Conservation (phyloP, 441 rosid genomes). For the Aquilaria agallochum region DNA sequence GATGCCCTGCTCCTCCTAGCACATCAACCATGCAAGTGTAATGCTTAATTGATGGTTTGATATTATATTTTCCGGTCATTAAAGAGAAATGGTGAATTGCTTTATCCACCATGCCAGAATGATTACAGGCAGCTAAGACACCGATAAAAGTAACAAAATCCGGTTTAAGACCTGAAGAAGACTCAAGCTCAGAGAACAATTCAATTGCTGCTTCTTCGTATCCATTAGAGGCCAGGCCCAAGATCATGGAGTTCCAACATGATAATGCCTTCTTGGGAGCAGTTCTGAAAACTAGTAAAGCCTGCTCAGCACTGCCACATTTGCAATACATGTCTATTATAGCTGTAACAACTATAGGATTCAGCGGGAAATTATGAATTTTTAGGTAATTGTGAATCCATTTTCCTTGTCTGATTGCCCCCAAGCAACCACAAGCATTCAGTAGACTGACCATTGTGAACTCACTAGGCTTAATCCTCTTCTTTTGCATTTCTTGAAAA, state of each 20-base stretch:
- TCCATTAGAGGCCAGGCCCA: conserved; percentile 54
- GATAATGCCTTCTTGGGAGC: conserved; percentile 40
- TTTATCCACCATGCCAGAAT: conserved; percentile 35
- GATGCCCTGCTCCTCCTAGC: conserved; percentile 43
- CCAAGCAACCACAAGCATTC: conserved; percentile 62
- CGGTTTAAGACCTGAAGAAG: conserved; percentile 39
- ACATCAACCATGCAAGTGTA: conserved; percentile 54
- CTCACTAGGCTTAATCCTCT: conserved; percentile 44
- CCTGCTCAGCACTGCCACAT: conserved; percentile 54
- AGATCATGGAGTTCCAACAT: conserved; percentile 70
- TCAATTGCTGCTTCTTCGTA: conserved; percentile 38
- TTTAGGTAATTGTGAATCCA: conserved; percentile 64
- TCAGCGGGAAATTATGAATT: conserved; percentile 41
- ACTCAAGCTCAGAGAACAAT: conserved; percentile 48
- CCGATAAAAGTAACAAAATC: conserved; percentile 47
- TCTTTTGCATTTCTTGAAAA: conserved; percentile 52
- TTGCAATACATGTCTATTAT: conserved; percentile 76
- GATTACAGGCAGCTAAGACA: conserved; percentile 56
- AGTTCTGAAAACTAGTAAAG: conserved; percentile 38
- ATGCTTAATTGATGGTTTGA: conserved; percentile 63
- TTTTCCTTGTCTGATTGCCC: conserved; percentile 66
- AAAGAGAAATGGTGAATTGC: conserved; percentile 33
- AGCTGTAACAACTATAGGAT: conserved; percentile 58
- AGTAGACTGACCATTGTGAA: conserved; percentile 79
- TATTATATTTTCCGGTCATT: conserved; percentile 39